Evolutionary conservation across 2,329 filamentous ascomycete genomes (phyloP).

Genomic region (Canariomyces notabilis): DNA sequence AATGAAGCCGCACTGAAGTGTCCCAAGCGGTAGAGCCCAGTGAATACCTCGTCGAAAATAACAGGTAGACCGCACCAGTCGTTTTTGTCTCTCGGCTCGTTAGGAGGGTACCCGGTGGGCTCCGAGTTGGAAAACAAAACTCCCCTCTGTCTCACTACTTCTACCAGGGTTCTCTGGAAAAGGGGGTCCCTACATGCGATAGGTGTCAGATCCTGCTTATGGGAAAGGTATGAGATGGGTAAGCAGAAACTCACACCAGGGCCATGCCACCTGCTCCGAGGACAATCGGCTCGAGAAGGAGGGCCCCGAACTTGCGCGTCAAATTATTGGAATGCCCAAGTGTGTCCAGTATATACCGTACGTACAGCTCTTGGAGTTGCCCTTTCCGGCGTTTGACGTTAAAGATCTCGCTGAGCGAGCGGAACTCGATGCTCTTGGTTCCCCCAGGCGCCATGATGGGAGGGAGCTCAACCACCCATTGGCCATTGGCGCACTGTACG

Average conservation of each 20-base stretch:
- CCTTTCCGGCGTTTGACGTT: constrained; percentile 46
- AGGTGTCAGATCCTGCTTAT: too few species aligned
- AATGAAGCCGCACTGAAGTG: constrained; percentile 66
- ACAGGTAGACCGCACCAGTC: constrained; percentile 71
- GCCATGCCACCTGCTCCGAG: constrained; percentile 82
- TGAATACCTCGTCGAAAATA: constrained; percentile 84
- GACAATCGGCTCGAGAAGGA: constrained; percentile 76
- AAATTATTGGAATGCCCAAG: constrained; percentile 49
- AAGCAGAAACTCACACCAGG: constrained; percentile 54
- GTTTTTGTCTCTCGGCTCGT: constrained; percentile 15
- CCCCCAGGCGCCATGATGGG: constrained; percentile 40
- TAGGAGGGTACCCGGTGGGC: constrained; percentile 10
- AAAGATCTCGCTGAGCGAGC: constrained; percentile 53
- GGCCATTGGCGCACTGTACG: constrained; percentile 60
- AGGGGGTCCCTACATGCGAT: constrained; percentile 60
- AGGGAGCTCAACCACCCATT: constrained; percentile 60
- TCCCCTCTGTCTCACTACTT: constrained; percentile 53
- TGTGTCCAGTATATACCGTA: constrained; percentile 51
- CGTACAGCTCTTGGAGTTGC: constrained; percentile 49
- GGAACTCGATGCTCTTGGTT: constrained; percentile 42
- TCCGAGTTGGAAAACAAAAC: constrained; percentile 40
- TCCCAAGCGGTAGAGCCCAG: constrained; percentile 76
- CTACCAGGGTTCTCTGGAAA: constrained; percentile 68
- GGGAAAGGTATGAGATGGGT: background rate
- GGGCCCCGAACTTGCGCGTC: constrained; percentile 65